Evolutionary conservation across 805 yeast genomes (phyloP), one percentile per base, ranked within the genome.

Genomic region (Pichia occidentalis): DNA sequence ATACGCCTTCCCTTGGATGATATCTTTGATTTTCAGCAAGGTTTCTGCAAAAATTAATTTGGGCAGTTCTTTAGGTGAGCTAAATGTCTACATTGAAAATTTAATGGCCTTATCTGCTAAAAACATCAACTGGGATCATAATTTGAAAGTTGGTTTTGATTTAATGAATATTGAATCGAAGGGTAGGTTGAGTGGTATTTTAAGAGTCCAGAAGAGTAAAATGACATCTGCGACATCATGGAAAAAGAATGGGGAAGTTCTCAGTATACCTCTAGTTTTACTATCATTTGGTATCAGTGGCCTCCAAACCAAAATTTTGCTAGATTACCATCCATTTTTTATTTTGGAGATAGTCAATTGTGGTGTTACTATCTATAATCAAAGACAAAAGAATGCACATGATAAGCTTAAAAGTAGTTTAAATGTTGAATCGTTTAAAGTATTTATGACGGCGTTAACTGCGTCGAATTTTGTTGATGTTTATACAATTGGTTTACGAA

Each of bases 251-350:
- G 42, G 34, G 7, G 60, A 63, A 4, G 52, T 62, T 5, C 58
- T 68, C 21, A 73, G 66, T 5, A 63, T 80, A 8, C 97, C 97
- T 0, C 56, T 84, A 41, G 79, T 90, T 3, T 68, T 77, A 17
- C 53, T 82, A 3, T 67, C 80, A 0, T 64, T 75, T 4, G 77
- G 80, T 0, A 54, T 86, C 23, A 75, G 65, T 2, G 61, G 67
- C 4, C 49, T 85, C 16, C 75, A 77, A 20, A 50, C 73, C 3
- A 82, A 81, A 50, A 61, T 79, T 4, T 77, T 87, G 0, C 77
- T 90, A 50, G 97, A 92, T 54, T 86, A 77, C 55, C 96, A 90
- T 53, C 75, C 85, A 13, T 87, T 92, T 56, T 71, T 85, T 24
- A 71, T 90, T 32, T 73, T 77, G 3, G 67, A 68, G 12, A 56